phyloP scores from a whole-genome alignment of 1,139 yeast species.

The Kodamaea derodonti region DNA sequence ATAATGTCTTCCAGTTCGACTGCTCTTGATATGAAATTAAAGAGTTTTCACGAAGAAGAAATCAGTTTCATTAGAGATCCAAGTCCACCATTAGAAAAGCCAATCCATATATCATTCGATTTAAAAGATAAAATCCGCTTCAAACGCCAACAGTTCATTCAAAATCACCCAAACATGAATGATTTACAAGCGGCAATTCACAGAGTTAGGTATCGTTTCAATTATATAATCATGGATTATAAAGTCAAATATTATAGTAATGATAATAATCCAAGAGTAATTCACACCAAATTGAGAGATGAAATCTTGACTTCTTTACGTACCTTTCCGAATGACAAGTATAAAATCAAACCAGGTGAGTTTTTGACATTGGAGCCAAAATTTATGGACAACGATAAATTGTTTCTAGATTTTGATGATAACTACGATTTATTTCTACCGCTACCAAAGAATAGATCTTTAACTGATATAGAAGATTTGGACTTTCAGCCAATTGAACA shows the following conservation, averaged over 20 bases:
- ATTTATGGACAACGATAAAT: background rate
- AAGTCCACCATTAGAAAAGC: background rate
- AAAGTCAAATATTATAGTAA: slow-evolving; percentile 19
- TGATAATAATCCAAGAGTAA: slow-evolving; percentile 20
- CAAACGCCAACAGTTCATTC: background rate
- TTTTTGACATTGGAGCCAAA: slow-evolving; percentile 11
- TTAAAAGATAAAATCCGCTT: background rate
- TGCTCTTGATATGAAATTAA: background rate
- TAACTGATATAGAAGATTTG: background rate
- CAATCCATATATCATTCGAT: background rate
- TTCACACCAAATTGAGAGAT: slow-evolving; percentile 16
- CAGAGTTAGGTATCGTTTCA: slow-evolving; percentile 9
- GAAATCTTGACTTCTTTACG: slow-evolving; percentile 17
- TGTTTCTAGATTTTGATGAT: slow-evolving; percentile 1
- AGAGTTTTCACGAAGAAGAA: background rate
- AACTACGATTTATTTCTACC: background rate
- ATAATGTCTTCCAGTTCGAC: too few relatives aligned
- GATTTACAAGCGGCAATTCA: slow-evolving; percentile 5
- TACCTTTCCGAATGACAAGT: slow-evolving; percentile 18
- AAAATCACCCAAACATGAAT: background rate
- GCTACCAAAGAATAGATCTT: background rate
- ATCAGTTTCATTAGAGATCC: background rate
- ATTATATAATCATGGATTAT: slow-evolving; percentile 13
- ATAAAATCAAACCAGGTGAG: slow-evolving; percentile 15
- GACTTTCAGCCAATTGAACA: background rate